Base-by-base conservation (phyloP, 2,329 filamentous ascomycete genomes). In the Blastomyces emzantsi region DNA sequence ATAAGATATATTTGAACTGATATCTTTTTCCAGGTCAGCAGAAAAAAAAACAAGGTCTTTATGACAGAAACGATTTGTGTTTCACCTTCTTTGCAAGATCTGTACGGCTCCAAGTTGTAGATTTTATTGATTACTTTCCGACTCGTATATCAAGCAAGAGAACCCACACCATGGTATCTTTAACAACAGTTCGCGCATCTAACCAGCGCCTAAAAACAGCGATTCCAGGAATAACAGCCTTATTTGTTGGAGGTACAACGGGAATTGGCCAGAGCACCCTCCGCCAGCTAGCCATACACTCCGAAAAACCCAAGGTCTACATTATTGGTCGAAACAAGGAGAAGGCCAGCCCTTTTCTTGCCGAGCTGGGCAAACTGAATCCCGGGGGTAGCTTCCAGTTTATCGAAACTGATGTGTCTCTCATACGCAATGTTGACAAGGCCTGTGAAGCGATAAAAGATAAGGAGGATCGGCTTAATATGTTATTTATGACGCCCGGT, bases 231-330 rank as follows among this genome's bases (percentile, higher is more conserved):
- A 19, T 19, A 19, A 45, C 41, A 45, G 41, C 41, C 17, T n/a
- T 45, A 45, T 45, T 45, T 45, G 69, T 81, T 3, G 81, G 82
- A 55, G 82, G 78, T 49, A 85, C 82, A 1, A 77, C 77, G 33
- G 83, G 82, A 28, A 82, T 85, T 61, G 81, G 81, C 13, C 76
- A 82, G 66, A 70, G 75, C 9, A 78, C 81, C 0, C 71, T 83
- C 33, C 79, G 77, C 63, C 70, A 75, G n/a, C 79, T 84, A 58
- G 74, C 77, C 22, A 75, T 77, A 52, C 67, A 77, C 45, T 71
- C 77, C 1, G 61, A 65, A 1, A 70, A 68, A 0, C 81, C 82
- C 0, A 78, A 72, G 28, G 76, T 83, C 59, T 85, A 85, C 70
- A 76, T 83, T 41, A 67, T 84, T 30, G 82, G 82, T 0, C 77